These are phyloP conservation scores for Boletus patriciae DNA, from an alignment of 768 basidiomycete genomes.

Conservation along the genomic window DNA sequence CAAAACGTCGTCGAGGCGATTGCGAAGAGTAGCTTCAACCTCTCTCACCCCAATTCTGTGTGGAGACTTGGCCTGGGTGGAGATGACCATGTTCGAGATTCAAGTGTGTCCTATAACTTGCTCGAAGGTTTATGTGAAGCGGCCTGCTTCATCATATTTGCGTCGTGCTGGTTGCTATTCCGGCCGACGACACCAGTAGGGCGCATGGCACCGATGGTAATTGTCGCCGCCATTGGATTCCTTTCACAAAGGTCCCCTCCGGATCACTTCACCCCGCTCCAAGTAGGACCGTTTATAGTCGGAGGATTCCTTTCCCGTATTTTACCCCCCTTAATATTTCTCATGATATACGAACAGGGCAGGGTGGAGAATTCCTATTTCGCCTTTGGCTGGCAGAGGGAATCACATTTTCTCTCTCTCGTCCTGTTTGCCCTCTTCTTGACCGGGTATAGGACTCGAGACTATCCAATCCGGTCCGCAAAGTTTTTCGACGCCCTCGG, in stretches of 20 bases:
- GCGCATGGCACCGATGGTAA: too few species aligned
- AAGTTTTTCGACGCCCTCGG: not conserved
- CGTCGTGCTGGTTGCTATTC: not conserved
- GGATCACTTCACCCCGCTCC: not conserved
- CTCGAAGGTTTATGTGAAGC: not conserved
- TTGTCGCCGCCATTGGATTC: too few species aligned
- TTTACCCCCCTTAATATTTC: not conserved
- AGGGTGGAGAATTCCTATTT: not conserved
- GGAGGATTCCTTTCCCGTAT: not conserved
- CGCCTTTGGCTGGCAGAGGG: not conserved
- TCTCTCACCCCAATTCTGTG: not conserved
- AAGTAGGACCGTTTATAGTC: not conserved
- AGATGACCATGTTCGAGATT: not conserved
- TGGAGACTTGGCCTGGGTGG: too few species aligned
- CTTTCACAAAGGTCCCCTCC: not conserved
- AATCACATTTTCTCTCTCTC: not conserved
- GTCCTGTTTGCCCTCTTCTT: not conserved
- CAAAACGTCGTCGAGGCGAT: slow-evolving; percentile 2
- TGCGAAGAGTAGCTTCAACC: not conserved
- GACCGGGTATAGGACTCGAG: not conserved
- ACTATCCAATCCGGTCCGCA: not conserved
- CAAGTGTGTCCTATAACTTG: too few species aligned
- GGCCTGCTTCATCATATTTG: not conserved
- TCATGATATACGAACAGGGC: not conserved
- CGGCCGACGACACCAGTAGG: not conserved